A percentile compares a stretch with the other conserved stretches of the same genome.
Conservation (phyloP, 768 basidiomycete genomes). For the Symmetrospora coprosmae region DNA sequence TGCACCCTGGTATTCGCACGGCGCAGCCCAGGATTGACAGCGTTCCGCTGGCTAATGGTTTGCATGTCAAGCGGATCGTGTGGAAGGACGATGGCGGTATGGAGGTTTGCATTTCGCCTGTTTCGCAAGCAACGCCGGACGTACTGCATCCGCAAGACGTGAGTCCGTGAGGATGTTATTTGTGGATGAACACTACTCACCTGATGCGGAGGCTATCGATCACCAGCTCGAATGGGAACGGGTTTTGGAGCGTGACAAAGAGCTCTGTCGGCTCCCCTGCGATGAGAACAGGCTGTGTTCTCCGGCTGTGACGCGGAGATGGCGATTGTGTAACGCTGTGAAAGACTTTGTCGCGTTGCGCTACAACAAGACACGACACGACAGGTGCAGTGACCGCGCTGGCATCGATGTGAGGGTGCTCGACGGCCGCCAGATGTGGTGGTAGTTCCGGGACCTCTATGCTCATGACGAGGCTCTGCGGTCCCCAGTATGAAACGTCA, state of each 20-base stretch:
- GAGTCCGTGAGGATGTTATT: neutral
- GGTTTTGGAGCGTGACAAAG: constrained; percentile 70
- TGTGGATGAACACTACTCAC: constrained; percentile 39
- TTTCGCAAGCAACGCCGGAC: constrained; percentile 60
- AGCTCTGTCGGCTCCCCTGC: constrained; percentile 74
- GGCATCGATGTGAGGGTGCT: too few species aligned
- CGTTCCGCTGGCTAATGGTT: constrained; percentile 50
- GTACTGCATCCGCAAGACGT: constrained; percentile 45
- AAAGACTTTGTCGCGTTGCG: too few species aligned
- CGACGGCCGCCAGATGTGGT: neutral
- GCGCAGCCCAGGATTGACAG: constrained; percentile 64
- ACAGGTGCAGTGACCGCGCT: too few species aligned
- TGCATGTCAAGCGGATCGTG: constrained; percentile 55
- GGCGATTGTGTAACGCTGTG: too few species aligned
- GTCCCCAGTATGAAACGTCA: constrained; percentile 68
- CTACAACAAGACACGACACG: too few species aligned
- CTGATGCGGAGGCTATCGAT: constrained; percentile 66
- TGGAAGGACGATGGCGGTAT: constrained; percentile 65
- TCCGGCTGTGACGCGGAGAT: too few species aligned
- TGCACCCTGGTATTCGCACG: constrained; percentile 61
- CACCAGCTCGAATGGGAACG: constrained; percentile 82
- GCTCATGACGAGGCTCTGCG: constrained; percentile 57
- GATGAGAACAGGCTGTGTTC: constrained; percentile 50
- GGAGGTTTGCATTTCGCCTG: constrained; percentile 49
- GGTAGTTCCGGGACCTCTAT: constrained; percentile 51